Evolutionary conservation across 495 filamentous ascomycete species (phyloP), one percentile per base, ranked within the genome.

Genomic region (Cryomyces minteri): DNA sequence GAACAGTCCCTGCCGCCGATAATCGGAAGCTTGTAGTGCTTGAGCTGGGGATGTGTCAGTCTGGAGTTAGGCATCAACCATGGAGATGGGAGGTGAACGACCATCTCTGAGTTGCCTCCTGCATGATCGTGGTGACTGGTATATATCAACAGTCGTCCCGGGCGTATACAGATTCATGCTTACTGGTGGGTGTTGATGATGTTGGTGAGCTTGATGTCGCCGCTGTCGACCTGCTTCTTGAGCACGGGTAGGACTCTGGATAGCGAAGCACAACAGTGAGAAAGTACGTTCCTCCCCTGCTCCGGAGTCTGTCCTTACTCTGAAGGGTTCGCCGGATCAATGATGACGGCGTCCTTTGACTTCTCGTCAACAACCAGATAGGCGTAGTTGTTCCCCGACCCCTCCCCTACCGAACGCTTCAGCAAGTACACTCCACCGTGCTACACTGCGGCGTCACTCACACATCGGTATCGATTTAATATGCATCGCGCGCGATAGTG

Each of bases 121-220:
- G 90, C 80, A 65, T 98, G 90, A 53, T 98, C 90, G 72, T 80
- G 79, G 61, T 98, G 90, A 58, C n/a, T n/a, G n/a, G n/a, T n/a
- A n/a, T n/a, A n/a, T n/a, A n/a, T n/a, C n/a, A n/a, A n/a, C 10
- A 12, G 36, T 41, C 29, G 40, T 31, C 28, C 28, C 31, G 36
- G 34, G 5, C 31, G 59, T 80, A 59, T 67, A 94, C 88, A n/a
- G n/a, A n/a, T n/a, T n/a, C n/a, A n/a, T n/a, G n/a, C n/a, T n/a
- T n/a, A n/a, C n/a, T 96, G 92, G 54, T 98, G 90, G 2, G 90
- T 98, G 54, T 96, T 98, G 46, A 96, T 77, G 59, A 98, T 93
- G 6, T 77, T 82, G 3, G 70, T 85, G 18, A 98, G 67, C 49
- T 92, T 84, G 56, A 93, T 87, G 49, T 75, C 73, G 4, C 80